Conservation (phyloP, 352 stramenopile genomes). For the Peronosclerospora sorghi region DNA sequence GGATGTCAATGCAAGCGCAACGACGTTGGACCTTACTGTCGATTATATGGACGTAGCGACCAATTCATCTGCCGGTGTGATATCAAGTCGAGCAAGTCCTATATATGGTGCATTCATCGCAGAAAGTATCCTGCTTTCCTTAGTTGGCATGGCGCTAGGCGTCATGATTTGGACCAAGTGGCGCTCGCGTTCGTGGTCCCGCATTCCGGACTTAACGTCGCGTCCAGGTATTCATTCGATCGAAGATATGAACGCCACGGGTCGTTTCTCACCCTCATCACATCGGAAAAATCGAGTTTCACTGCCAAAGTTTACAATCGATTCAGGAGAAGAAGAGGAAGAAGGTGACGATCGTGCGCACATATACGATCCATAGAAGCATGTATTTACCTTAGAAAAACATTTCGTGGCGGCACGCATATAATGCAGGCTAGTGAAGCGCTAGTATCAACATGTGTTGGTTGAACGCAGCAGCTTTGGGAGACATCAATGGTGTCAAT, state of each 20-base stretch:
- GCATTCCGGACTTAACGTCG: slow-evolving; percentile 26
- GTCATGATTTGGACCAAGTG: slow-evolving; percentile 36
- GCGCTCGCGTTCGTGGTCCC: slow-evolving; percentile 47
- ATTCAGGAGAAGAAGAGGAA: slow-evolving; percentile 29
- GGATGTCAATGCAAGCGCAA: slow-evolving; percentile 7
- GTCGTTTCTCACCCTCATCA: slow-evolving; percentile 6
- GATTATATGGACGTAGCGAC: not conserved
- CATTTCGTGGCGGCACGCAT: not conserved
- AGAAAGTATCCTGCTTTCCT: slow-evolving; percentile 37
- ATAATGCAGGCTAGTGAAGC: too few species aligned
- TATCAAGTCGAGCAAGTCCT: slow-evolving; percentile 10
- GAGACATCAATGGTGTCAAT: slow-evolving; percentile 29
- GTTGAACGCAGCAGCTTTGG: slow-evolving; percentile 34
- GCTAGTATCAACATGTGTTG: slow-evolving; percentile 21
- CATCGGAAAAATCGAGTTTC: slow-evolving; percentile 6
- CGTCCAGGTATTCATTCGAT: slow-evolving; percentile 12
- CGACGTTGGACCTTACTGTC: not conserved
- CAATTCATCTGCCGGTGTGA: slow-evolving; percentile 1
- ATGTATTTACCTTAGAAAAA: not conserved
- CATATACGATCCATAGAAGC: not conserved
- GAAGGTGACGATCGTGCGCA: not conserved
- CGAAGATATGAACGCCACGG: slow-evolving; percentile 12
- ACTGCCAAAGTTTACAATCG: slow-evolving; percentile 38
- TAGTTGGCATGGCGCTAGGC: slow-evolving; percentile 44
- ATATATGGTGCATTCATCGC: slow-evolving; percentile 31